Evolutionary conservation across 179 eudicot genomes (phyloP).

Genomic region (Sideroxylon spinosum): DNA sequence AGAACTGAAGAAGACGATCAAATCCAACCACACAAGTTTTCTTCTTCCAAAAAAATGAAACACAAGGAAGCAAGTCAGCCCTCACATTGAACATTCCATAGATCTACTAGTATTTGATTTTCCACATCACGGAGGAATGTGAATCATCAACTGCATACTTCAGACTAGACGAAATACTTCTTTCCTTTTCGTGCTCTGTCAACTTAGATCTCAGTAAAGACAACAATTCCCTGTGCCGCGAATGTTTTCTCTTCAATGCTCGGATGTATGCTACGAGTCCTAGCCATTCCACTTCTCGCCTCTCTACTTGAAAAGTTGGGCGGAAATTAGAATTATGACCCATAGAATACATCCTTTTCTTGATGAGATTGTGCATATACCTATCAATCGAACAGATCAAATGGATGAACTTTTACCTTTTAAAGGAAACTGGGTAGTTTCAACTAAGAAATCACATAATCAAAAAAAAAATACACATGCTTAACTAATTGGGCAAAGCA

Average conservation of each 20-base stretch:
- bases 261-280: constrained; percentile 63
- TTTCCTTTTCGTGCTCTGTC: constrained; percentile 25
- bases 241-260: constrained; percentile 54
- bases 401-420: no score
- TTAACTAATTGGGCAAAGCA: not conserved
- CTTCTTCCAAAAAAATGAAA: not conserved
- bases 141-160: constrained; percentile 64
- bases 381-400: constrained; percentile 29
- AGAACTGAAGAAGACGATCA: not conserved
- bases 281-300: constrained; percentile 61
- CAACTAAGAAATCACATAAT: not conserved
- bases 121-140: constrained; percentile 68
- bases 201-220: constrained; percentile 39
- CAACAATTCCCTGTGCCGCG: constrained; percentile 50
- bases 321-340: constrained; percentile 21
- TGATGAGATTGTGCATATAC: constrained; percentile 67
- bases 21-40: not conserved
- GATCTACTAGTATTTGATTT: constrained; percentile 56
- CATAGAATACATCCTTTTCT: constrained; percentile 45
- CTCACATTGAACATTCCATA: not conserved
- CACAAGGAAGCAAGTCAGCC: not conserved
- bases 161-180: constrained; percentile 29
- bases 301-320: constrained; percentile 37
- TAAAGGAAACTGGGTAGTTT: not conserved
- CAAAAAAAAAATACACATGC: not conserved